Evolutionary conservation across 1,139 yeast species (phyloP), one percentile per base, ranked within the genome.

Genomic region (Kodamaea arcana): DNA sequence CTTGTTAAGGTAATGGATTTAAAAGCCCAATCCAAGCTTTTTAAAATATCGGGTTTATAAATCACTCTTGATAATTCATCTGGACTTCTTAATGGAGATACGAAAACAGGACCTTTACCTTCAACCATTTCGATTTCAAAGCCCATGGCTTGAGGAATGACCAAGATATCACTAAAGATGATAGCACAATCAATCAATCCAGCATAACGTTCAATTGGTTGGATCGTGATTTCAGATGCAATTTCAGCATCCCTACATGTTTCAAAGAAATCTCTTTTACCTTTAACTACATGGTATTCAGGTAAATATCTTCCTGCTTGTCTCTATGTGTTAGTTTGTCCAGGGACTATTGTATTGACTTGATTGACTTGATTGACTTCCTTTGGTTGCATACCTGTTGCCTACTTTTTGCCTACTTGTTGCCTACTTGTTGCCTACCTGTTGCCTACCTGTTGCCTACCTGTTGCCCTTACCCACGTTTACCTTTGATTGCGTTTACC

Each of bases 141-240:
- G 14, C 98, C 98, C 90, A 92, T 83, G 5, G 97, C 98, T 63
- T 92, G 98, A 3, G 99, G 99, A 37, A 92, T 84, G 28, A 92
- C 98, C 42, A 92, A 71, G 49, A 92, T 92, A 58, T 92, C 99
- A 53, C 92, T 81, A 64, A 94, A 92, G 42, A 92, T 92, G 49
- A 92, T 92, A 8, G 98, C 98, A 3, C 97, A 98, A 55, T 92
- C 98, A 34, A 92, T 73, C 38, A 88, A 70, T 0, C 96, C 97
- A 36, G 82, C 82, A 53, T 79, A 92, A 50, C 86, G 95, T 39
- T 83, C 87, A 35, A 92, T 76, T 7, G 99, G 99, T 62, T 92
- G 98, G 46, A 94, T 88, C 1, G 99, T 92, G 54, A 92, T 87
- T 41, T 77, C 92, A 27, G 95, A 79, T 2, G 98, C 98, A 45